A percentile compares a stretch with the other conserved stretches of the same genome.
phyloP scores from a whole-genome alignment of 2,329 filamentous ascomycete species.

The Cladosporium sp. region DNA sequence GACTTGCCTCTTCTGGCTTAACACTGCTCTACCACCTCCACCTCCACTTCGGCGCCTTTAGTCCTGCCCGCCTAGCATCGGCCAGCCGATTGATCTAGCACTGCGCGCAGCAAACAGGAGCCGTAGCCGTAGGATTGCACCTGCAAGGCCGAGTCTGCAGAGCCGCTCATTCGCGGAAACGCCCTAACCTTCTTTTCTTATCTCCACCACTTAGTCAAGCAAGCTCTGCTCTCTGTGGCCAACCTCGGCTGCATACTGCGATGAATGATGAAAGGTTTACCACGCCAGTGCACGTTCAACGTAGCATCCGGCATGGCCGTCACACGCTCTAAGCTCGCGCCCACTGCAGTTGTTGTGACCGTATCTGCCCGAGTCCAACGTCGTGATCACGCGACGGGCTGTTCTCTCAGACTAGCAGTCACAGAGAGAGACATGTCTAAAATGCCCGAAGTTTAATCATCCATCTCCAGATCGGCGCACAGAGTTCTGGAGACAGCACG shows the following conservation, averaged over 20 bases:
- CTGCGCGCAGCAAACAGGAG: not conserved
- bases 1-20: not conserved
- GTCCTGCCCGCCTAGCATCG: not conserved
- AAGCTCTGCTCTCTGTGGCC: not conserved
- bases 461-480: constrained; percentile 11
- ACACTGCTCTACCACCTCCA: not conserved
- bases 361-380: not conserved
- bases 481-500: not conserved
- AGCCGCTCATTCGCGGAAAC: constrained; percentile 6
- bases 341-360: not conserved
- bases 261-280: not conserved
- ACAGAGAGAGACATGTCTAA: constrained; percentile 1
- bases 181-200: not conserved
- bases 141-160: not conserved
- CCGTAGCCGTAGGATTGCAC: constrained; percentile 9
- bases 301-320: not conserved
- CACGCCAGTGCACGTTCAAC: constrained; percentile 9
- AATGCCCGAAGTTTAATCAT: constrained; percentile 7
- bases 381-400: not conserved
- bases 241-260: not conserved
- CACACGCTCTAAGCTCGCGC: not conserved
- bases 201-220: not conserved
- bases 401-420: not conserved
- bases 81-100: constrained; percentile 1
- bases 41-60: constrained; percentile 9